Percentiles rank a stretch among this genome's conserved stretches.
Evolutionary conservation across 306 rosid species (phyloP).

Genomic region (Sicyos edulis): DNA sequence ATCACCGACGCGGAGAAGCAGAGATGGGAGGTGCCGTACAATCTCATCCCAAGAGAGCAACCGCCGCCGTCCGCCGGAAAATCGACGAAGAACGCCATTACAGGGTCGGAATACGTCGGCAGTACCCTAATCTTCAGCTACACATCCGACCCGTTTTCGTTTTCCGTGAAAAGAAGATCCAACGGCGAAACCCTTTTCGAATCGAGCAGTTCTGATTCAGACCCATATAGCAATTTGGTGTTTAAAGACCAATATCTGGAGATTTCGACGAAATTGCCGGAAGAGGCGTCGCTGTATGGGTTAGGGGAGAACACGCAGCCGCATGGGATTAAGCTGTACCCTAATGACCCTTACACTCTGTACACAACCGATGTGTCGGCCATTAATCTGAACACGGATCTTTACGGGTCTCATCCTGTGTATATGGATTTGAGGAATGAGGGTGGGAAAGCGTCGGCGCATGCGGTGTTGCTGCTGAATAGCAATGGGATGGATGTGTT

Average conservation of each 20-base stretch:
- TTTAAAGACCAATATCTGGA: constrained; percentile 95
- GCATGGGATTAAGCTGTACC: constrained; percentile 77
- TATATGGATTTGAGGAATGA: constrained; percentile 81
- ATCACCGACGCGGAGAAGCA: constrained; percentile 70
- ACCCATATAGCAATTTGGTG: constrained; percentile 56
- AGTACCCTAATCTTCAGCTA: constrained; percentile 60
- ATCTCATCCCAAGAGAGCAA: constrained; percentile 63
- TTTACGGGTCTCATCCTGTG: constrained; percentile 88
- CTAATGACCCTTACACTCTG: constrained; percentile 76
- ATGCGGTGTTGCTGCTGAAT: constrained; percentile 77
- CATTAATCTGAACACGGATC: constrained; percentile 77
- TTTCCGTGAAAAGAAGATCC: constrained; percentile 62
- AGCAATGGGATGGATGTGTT: constrained; percentile 99
- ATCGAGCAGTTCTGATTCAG: constrained; percentile 43
- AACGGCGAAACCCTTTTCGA: constrained; percentile 68
- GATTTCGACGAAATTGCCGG: constrained; percentile 74
- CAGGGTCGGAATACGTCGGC: constrained; percentile 56
- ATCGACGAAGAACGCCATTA: constrained; percentile 32
- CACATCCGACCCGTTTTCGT: constrained; percentile 71
- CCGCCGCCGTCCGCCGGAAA: constrained; percentile 49
- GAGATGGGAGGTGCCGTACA: constrained; percentile 93
- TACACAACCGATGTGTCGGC: constrained; percentile 79
- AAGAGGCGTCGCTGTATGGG: constrained; percentile 72
- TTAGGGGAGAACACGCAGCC: constrained; percentile 93
- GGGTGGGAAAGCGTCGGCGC: constrained; percentile 59